Conservation (phyloP, 768 basidiomycete genomes). For the Macrolepiota fuliginosa region DNA sequence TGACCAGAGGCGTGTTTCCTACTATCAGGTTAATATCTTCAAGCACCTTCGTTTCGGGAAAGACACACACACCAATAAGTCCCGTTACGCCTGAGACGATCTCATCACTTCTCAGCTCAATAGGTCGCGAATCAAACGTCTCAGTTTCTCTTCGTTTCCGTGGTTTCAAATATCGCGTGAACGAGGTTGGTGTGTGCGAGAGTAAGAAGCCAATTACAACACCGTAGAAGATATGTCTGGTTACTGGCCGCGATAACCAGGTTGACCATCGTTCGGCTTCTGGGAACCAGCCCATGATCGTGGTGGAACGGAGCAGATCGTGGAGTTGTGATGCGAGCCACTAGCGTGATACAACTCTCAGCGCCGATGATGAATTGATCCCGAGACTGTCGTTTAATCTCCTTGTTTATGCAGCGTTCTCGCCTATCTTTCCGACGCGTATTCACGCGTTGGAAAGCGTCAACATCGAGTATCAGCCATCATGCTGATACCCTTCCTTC, state of each 20-base stretch:
- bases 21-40: neutral
- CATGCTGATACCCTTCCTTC: neutral
- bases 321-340: neutral
- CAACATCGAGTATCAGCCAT: neutral
- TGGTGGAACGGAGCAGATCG: neutral
- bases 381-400: neutral
- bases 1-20: constrained; percentile 94
- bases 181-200: constrained; percentile 67
- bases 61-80: constrained; percentile 60
- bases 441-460: neutral
- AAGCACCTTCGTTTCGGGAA: neutral
- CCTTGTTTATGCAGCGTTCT: neutral
- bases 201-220: constrained; percentile 74
- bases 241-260: constrained; percentile 33
- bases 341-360: neutral
- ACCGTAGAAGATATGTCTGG: constrained; percentile 37
- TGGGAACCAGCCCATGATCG: constrained; percentile 21
- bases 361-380: neutral
- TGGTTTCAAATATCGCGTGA: constrained; percentile 50
- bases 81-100: constrained; percentile 79
- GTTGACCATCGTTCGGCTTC: constrained; percentile 28
- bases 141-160: constrained; percentile 45
- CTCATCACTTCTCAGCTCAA: constrained; percentile 75
- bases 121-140: constrained; percentile 49
- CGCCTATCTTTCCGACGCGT: neutral